Evolutionary conservation across 768 basidiomycete genomes (phyloP).

Genomic region (Pulveroboletus sp.): DNA sequence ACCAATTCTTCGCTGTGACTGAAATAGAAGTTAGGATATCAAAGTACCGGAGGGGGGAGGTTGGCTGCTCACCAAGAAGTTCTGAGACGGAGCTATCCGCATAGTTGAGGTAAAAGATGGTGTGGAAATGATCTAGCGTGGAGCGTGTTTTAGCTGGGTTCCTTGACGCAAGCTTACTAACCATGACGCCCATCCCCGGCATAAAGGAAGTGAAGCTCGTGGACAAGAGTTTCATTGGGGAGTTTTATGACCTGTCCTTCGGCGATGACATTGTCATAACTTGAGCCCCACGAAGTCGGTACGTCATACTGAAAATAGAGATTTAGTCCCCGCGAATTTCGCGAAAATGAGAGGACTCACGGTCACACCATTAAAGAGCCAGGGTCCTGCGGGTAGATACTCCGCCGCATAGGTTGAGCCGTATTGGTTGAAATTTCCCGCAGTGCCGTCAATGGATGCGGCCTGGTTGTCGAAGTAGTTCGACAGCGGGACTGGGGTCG

Average conservation of each 20-base stretch:
- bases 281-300: conserved; percentile 39
- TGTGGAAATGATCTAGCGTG: conserved; percentile 30
- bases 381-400: conserved; percentile 38
- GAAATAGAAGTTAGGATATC: not conserved
- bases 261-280: conserved; percentile 44
- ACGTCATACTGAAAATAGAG: conserved; percentile 38
- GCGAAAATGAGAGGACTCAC: conserved; percentile 20
- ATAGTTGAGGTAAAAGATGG: conserved; percentile 37
- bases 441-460: conserved; percentile 36
- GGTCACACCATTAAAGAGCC: conserved; percentile 37
- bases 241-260: conserved; percentile 39
- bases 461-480: conserved; percentile 41
- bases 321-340: not conserved
- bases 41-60: not conserved
- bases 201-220: conserved; percentile 49
- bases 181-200: conserved; percentile 38
- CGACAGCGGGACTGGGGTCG: conserved; percentile 28
- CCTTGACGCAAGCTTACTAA: conserved; percentile 12
- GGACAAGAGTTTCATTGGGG: conserved; percentile 33
- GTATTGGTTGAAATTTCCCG: conserved; percentile 37
- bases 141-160: not conserved
- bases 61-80: conserved; percentile 31
- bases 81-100: conserved; percentile 34
- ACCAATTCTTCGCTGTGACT: conserved; percentile 49
- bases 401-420: conserved; percentile 41